A percentile compares a stretch with the other conserved stretches of the same genome.
phyloP scores from a whole-genome alignment of 306 rosid genomes.

The Lathyrus sativus region DNA sequence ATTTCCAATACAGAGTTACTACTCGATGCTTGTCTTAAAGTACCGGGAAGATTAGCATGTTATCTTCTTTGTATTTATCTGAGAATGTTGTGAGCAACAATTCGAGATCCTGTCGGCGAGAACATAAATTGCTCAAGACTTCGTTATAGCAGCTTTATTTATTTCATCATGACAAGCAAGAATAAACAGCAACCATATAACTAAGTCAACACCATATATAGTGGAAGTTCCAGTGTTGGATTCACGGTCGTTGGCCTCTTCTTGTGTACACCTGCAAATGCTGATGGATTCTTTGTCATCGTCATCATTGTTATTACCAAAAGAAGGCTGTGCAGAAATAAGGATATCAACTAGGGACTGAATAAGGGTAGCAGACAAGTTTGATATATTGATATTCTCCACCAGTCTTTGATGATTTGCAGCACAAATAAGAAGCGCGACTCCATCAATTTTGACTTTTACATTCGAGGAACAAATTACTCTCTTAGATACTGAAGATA shows the following conservation, averaged over 20 bases:
- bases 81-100: constrained; percentile 69
- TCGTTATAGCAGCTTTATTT: constrained; percentile 74
- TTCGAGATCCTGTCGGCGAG: constrained; percentile 80
- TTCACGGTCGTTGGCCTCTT: constrained; percentile 46
- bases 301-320: constrained; percentile 42
- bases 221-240: constrained; percentile 59
- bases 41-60: no score
- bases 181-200: constrained; percentile 84
- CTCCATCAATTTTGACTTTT: constrained; percentile 82
- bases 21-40: no score
- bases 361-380: constrained; percentile 62
- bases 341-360: constrained; percentile 81
- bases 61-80: no score
- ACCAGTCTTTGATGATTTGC: no score
- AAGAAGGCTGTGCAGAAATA: constrained; percentile 50
- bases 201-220: constrained; percentile 69
- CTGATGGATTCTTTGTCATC: constrained; percentile 61
- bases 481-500: no score
- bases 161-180: no score
- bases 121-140: constrained; percentile 90
- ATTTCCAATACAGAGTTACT: no score
- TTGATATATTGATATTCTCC: constrained; percentile 71
- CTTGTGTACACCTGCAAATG: constrained; percentile 64
- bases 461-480: constrained; percentile 66
- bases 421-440: constrained; percentile 87